A percentile compares a stretch with the other conserved stretches of the same genome.
Evolutionary conservation across 2,329 filamentous ascomycete genomes (phyloP).

Genomic region (Aspergillus chevalieri): DNA sequence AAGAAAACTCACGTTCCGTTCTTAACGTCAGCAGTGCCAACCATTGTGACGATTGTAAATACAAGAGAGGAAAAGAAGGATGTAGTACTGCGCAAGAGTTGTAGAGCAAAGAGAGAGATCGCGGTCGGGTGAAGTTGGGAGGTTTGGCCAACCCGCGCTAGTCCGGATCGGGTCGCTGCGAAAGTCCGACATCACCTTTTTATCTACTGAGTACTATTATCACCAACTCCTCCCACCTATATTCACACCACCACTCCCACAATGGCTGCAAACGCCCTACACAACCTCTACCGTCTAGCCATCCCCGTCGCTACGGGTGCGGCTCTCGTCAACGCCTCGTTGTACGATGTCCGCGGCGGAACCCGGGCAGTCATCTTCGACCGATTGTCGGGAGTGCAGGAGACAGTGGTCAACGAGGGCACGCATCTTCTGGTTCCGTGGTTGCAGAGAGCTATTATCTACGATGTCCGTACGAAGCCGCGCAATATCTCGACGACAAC

Average conservation of each 20-base stretch:
- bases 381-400: conserved; percentile 83
- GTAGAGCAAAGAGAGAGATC: conserved; percentile 12
- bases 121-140: conserved; percentile 30
- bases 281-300: conserved; percentile 44
- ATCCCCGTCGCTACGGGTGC: conserved; percentile 66
- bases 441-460: conserved; percentile 90
- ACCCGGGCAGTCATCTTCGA: conserved; percentile 97
- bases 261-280: conserved; percentile 44
- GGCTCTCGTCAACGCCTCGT: conserved; percentile 65
- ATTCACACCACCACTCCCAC: conserved; percentile 6
- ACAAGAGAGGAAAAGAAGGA: conserved; percentile 10
- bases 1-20: conserved; percentile 37
- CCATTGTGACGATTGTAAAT: conserved; percentile 28
- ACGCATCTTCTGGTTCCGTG: conserved; percentile 95
- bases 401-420: conserved; percentile 86
- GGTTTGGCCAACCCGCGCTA: conserved; percentile 24
- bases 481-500: conserved; percentile 97
- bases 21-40: conserved; percentile 36
- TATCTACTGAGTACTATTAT: conserved; percentile 1
- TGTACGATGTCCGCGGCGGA: conserved; percentile 97
- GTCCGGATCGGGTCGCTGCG: conserved; percentile 27
- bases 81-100: conserved; percentile 8
- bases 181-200: conserved; percentile 32
- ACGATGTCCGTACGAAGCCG: conserved; percentile 95
- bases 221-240: background rate